Evolutionary conservation across 176 grass and related monocot genomes (phyloP), one percentile per base, ranked within the genome.

Genomic region (Dactylis glomerata): DNA sequence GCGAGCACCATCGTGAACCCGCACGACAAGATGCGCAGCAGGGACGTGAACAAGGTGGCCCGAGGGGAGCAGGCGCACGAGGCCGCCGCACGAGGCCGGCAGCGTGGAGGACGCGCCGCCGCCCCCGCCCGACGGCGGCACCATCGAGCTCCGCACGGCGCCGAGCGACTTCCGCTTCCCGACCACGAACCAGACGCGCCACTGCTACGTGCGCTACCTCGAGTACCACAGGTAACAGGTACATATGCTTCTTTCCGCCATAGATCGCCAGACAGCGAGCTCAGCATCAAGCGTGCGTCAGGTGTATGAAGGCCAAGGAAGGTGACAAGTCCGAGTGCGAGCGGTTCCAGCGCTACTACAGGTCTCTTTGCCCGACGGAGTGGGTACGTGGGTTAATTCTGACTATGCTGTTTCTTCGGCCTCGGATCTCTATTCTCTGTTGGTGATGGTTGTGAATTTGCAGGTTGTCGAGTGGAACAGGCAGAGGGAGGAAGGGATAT

Each of bases 161-260:
- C 90, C 80, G 11, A 11, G 8, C 5, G 90, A 92, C 76, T 47
- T 38, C 10, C 73, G 75, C 10, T 89, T 87, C 78, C 87, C 84
- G 34, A 84, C 45, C 26, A 33, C 37, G 22, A 92, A 92, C 75
- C 81, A 89, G 64, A 92, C 84, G 28, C 76, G 59, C 9, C 80
- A 89, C 80, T 87, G 91, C 80, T 89, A 89, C 76, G 32, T 41
- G 20, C 61, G 87, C 58, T 89, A 92, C 80, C 68, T 87, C 17
- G 84, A 92, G 59, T 92, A 82, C 76, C 87, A 89, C 68, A 11
- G 69, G 91, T 89, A 64, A 57, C 42, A 8, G 8, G 38, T 8
- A 42, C 24, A 7, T 24, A 0, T 36, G 6, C 32, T 24, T 81
- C 2, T 58, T 67, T 50, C 17, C 65, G 15, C 12, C 26, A 0